Conservation (phyloP, 2,329 filamentous ascomycete genomes). For the Camillea tinctor region DNA sequence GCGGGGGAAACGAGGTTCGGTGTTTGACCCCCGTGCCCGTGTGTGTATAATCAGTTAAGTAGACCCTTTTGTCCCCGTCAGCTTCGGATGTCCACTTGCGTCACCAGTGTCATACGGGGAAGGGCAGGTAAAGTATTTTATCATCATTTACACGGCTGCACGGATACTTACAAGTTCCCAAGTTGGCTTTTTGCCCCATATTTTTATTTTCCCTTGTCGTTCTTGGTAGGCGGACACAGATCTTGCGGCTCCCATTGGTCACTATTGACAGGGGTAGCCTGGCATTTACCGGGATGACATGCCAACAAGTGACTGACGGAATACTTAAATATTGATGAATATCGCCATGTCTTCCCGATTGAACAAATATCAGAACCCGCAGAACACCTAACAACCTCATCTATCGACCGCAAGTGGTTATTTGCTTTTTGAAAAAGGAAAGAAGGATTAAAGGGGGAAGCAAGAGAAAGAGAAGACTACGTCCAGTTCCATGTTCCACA, state of each 20-base stretch:
- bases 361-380: not conserved
- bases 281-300: constrained; percentile 5
- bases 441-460: not conserved
- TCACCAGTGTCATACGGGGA: not conserved
- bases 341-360: not conserved
- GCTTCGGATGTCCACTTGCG: not conserved
- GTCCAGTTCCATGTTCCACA: constrained; percentile 1
- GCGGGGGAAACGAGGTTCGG: too few relatives aligned
- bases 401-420: not conserved
- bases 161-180: not conserved
- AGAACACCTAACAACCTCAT: not conserved
- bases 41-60: not conserved
- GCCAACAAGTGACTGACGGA: not conserved
- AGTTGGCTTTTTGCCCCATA: constrained; percentile 2
- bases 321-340: not conserved
- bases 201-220: constrained; percentile 9
- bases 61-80: not conserved
- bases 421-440: not conserved
- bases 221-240: constrained; percentile 17
- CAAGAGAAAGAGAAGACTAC: not conserved
- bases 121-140: not conserved
- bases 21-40: too few relatives aligned
- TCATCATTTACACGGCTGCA: constrained; percentile 1
- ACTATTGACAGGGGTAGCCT: constrained; percentile 11
- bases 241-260: constrained; percentile 12